phyloP scores from a whole-genome alignment of 495 filamentous ascomycete genomes.

The Penicillium coffeae region DNA sequence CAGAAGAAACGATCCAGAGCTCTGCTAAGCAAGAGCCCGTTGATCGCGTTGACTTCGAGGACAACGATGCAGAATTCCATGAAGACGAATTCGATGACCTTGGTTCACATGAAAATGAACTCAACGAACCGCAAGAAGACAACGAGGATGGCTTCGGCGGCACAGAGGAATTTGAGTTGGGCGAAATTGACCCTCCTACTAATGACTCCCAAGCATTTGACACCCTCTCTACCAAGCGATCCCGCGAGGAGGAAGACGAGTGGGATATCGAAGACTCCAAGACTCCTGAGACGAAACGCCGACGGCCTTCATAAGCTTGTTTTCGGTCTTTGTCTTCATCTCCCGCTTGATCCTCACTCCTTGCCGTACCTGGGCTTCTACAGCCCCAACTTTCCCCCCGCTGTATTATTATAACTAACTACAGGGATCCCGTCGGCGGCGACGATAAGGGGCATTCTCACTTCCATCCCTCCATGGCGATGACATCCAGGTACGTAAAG shows the following conservation, averaged over 20 bases:
- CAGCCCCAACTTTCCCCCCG: no score
- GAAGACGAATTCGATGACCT: slow-evolving; percentile 12
- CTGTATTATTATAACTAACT: no score
- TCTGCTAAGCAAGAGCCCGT: slow-evolving; percentile 14
- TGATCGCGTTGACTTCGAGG: slow-evolving; percentile 22
- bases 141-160: slow-evolving; percentile 20
- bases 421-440: no score
- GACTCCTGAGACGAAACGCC: slow-evolving; percentile 25
- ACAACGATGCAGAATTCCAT: slow-evolving; percentile 10
- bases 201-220: slow-evolving; percentile 18
- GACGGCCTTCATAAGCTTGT: slow-evolving; percentile 22
- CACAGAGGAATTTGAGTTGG: slow-evolving; percentile 17
- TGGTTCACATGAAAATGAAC: slow-evolving; percentile 8
- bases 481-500: slow-evolving; percentile 19
- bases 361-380: no score
- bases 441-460: not conserved
- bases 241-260: slow-evolving; percentile 32
- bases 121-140: slow-evolving; percentile 22
- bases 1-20: slow-evolving; percentile 31
- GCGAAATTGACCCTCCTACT: slow-evolving; percentile 17
- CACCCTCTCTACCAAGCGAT: slow-evolving; percentile 23
- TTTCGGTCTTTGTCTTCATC: not conserved
- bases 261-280: slow-evolving; percentile 20
- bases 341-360: no score
- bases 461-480: not conserved